Evolutionary conservation across 257 asterid species (phyloP), one percentile per base, ranked within the genome.

Genomic region (Scutellaria galericulata): DNA sequence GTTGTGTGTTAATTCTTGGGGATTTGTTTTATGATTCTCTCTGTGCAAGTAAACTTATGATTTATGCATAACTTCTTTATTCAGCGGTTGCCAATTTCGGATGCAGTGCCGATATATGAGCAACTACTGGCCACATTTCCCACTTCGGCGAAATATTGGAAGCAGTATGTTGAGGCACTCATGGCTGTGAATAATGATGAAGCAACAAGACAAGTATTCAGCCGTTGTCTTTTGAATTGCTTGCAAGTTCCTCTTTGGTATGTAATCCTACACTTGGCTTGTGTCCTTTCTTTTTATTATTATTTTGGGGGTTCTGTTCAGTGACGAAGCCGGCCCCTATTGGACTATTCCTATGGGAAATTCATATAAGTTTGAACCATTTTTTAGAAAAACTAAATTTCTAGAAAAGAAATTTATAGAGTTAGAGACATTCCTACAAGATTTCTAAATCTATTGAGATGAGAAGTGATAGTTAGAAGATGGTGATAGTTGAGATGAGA

Each of bases 161-260:
- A 87, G 85, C 99, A 95, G 77, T 95, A 88, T 82, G 88, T 90
- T 13, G 99, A 95, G 81, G 99, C 96, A 31, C 84, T 86, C 82
- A 90, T 95, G 98, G 88, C 90, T 39, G 87, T 82, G 60, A 92
- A 90, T 80, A 87, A 95, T 72, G 99, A 95, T 74, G 99, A 95
- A 68, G 96, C 96, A 41, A 69, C 89, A 31, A 92, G 86, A 81
- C 97, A 88, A 70, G 83, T 92, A 64, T 95, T 95, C 82, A 90
- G 98, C 77, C 98, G 99, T 44, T 95, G 99, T 82, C 89, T 95
- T 75, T 83, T 92, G 79, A 88, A 79, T 80, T 92, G 97, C 84
- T 77, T 88, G 79, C 96, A 92, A 75, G 87, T 92, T 78, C 96
- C 99, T 80, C 92, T 95, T 47, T 95, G 98, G 99, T 90, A 89